Evolutionary conservation across 257 asterid species (phyloP).

Genomic region (Lycium barbarum): DNA sequence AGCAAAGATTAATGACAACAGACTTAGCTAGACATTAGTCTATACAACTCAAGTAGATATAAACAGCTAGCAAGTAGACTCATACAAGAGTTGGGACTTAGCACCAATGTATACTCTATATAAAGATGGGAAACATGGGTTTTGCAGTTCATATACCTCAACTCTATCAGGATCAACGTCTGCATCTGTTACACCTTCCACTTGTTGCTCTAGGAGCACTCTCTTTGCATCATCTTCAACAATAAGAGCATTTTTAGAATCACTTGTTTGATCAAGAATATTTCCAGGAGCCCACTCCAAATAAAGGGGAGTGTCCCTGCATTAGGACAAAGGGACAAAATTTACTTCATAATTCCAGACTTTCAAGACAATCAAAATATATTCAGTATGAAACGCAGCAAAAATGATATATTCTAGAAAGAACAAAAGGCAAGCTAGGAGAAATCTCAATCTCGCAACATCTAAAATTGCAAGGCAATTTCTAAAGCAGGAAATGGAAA

Average conservation of each 20-base stretch:
- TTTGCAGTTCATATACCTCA: slow-evolving; percentile 59
- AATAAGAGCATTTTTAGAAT: slow-evolving; percentile 36
- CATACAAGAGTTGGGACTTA: background rate
- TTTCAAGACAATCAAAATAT: background rate
- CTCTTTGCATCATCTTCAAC: slow-evolving; percentile 57
- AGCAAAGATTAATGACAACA: background rate
- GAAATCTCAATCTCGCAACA: slow-evolving; percentile 20
- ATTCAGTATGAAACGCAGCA: background rate
- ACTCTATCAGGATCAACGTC: slow-evolving; percentile 87
- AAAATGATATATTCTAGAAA: slow-evolving; percentile 9
- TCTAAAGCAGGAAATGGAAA: background rate
- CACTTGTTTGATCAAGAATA: slow-evolving; percentile 63
- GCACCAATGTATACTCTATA: background rate
- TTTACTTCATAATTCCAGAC: background rate
- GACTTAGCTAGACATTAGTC: background rate
- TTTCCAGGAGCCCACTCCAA: slow-evolving; percentile 97
- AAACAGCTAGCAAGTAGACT: background rate
- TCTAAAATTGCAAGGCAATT: background rate
- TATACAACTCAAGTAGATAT: background rate
- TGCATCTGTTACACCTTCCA: slow-evolving; percentile 59
- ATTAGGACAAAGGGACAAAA: slow-evolving; percentile 1
- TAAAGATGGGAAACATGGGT: background rate
- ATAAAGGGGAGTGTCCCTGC: slow-evolving; percentile 91
- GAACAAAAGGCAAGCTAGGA: slow-evolving; percentile 8
- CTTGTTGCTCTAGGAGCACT: slow-evolving; percentile 64